Percentiles rank a stretch among this genome's conserved stretches.
Evolutionary conservation across 345 rosid genomes (phyloP).

Genomic region (Raphanus raphanistrum): DNA sequence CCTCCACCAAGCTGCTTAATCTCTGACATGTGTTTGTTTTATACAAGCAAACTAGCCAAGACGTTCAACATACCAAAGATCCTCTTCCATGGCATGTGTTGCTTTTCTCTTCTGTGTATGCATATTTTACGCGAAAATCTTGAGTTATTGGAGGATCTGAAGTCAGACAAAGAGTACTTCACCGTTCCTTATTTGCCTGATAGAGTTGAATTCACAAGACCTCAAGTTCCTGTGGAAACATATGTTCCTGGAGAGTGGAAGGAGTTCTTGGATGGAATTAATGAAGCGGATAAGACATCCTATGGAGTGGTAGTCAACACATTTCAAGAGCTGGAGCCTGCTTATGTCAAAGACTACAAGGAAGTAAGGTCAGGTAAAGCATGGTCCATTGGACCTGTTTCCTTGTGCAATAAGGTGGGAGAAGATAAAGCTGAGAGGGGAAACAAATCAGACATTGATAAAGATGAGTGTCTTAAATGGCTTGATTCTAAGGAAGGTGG

Average conservation of each 20-base stretch:
- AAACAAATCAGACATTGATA: constrained; percentile 23
- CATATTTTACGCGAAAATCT: constrained; percentile 11
- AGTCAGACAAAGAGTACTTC: constrained; percentile 29
- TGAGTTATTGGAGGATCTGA: constrained; percentile 9
- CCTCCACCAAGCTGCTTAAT: constrained; percentile 50
- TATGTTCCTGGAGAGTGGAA: constrained; percentile 37
- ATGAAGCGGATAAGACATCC: constrained; percentile 28
- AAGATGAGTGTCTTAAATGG: constrained; percentile 43
- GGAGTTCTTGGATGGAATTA: constrained; percentile 3
- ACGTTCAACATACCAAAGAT: constrained; percentile 49
- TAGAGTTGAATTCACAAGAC: constrained; percentile 39
- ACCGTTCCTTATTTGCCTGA: constrained; percentile 39
- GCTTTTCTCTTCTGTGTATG: constrained; percentile 37
- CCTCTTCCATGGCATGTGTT: constrained; percentile 48
- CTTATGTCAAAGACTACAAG: constrained; percentile 39
- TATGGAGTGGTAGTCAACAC: constrained; percentile 48
- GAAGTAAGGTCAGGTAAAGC: constrained; percentile 33
- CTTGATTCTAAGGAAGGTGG: constrained; percentile 34
- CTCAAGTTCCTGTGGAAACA: not conserved
- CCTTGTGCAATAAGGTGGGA: constrained; percentile 34
- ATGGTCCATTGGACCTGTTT: constrained; percentile 57
- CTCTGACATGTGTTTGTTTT: constrained; percentile 40
- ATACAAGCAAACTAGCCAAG: constrained; percentile 34
- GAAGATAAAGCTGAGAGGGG: constrained; percentile 51
- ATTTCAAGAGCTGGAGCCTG: constrained; percentile 45